Percentiles rank a stretch among this genome's conserved stretches.
These are phyloP conservation scores for Cladosporium halotolerans DNA, from an alignment of 2,329 filamentous ascomycete species.

Conservation along the genomic window DNA sequence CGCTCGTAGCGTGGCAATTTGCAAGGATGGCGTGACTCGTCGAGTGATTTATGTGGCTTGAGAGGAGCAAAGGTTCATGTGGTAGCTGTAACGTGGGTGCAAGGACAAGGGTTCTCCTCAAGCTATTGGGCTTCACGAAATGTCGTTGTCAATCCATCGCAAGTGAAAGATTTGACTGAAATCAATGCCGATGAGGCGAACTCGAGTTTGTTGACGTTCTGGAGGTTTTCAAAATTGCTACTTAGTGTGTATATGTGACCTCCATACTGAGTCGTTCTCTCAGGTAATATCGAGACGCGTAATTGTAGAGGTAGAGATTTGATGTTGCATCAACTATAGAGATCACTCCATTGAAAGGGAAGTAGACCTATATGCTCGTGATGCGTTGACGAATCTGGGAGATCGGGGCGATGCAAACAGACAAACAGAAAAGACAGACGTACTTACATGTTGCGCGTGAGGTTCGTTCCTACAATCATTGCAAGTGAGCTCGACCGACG, in stretches of 20 bases:
- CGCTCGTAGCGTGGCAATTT: too few species aligned
- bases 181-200: too few species aligned
- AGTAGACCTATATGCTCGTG: constrained; percentile 12
- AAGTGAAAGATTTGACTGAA: too few species aligned
- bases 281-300: constrained; percentile 4
- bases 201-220: too few species aligned
- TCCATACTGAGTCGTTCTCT: constrained; percentile 3
- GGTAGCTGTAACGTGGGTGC: too few species aligned
- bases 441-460: not conserved
- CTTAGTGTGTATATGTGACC: constrained; percentile 1
- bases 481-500: too few species aligned
- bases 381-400: not conserved
- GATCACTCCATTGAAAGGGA: constrained; percentile 11
- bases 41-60: too few species aligned
- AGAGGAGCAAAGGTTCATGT: too few species aligned
- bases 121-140: too few species aligned
- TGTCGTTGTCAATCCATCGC: too few species aligned
- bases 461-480: not conserved
- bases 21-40: too few species aligned
- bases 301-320: constrained; percentile 1
- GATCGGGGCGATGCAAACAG: not conserved
- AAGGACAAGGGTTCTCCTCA: too few species aligned
- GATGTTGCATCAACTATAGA: constrained; percentile 12
- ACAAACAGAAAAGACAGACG: not conserved
- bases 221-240: not conserved